Evolutionary conservation across 306 rosid genomes (phyloP).

Genomic region (Hippophae tibetana): DNA sequence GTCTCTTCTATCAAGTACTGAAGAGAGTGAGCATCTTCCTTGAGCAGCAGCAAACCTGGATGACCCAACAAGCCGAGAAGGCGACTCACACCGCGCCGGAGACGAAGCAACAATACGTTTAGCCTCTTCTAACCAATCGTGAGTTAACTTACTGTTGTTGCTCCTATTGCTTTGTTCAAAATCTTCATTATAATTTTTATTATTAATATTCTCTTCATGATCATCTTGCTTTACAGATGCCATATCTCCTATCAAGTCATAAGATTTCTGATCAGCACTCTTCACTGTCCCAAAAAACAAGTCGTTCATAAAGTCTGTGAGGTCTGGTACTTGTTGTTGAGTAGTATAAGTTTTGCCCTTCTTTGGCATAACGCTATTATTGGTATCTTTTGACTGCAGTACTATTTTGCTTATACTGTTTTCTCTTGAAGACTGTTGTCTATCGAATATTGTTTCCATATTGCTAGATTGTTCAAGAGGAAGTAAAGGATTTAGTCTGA

Average conservation of each 20-base stretch:
- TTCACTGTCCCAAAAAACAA: conserved; percentile 48
- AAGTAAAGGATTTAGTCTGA: too few relatives aligned
- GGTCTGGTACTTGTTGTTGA: conserved; percentile 40
- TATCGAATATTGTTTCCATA: too few relatives aligned
- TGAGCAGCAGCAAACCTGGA: conserved; percentile 55
- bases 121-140: conserved; percentile 79
- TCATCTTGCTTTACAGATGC: background rate
- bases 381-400: background rate
- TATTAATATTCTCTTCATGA: background rate
- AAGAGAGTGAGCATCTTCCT: conserved; percentile 16
- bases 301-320: conserved; percentile 81
- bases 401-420: conserved; percentile 1
- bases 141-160: conserved; percentile 37
- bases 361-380: background rate
- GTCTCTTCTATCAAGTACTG: conserved; percentile 43
- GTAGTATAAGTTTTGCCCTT: background rate
- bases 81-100: conserved; percentile 50
- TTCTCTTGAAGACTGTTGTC: background rate
- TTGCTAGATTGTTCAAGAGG: too few relatives aligned
- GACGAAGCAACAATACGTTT: conserved; percentile 57
- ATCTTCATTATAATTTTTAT: conserved; percentile 8
- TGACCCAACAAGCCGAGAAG: conserved; percentile 41
- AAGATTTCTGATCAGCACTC: conserved; percentile 19
- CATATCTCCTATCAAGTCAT: conserved; percentile 42
- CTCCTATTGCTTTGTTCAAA: conserved; percentile 46